Conservation (phyloP, 1,139 yeast species). For the Scheffersomyces quercinus region DNA sequence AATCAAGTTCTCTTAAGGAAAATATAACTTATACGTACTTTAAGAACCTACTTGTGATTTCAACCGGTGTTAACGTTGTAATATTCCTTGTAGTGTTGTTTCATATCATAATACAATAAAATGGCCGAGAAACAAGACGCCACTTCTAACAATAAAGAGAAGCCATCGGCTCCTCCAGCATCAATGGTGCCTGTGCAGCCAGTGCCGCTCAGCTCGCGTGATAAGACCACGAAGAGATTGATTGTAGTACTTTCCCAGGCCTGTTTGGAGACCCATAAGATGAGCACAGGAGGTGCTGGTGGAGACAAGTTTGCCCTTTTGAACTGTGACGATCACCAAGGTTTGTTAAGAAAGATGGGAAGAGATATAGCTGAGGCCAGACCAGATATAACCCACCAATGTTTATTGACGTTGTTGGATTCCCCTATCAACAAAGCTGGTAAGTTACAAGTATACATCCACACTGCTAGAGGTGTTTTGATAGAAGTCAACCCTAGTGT, state of each 20-base stretch:
- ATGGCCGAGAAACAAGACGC: constrained; percentile 26
- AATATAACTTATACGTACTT: no score
- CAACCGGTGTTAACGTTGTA: no score
- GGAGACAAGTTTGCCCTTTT: constrained; percentile 91
- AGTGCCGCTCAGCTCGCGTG: constrained; percentile 74
- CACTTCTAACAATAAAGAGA: constrained; percentile 23
- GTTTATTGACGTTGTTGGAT: constrained; percentile 87
- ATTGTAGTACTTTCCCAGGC: constrained; percentile 94
- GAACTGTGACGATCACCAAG: constrained; percentile 98
- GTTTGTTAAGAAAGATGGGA: constrained; percentile 90
- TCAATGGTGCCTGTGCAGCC: constrained; percentile 87
- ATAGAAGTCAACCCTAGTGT: constrained; percentile 96
- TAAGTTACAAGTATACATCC: constrained; percentile 91
- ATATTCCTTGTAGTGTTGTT: no score
- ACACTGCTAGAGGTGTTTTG: constrained; percentile 91
- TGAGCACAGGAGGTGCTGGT: constrained; percentile 70
- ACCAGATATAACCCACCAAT: constrained; percentile 96
- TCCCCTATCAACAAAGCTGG: constrained; percentile 98
- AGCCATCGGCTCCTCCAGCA: constrained; percentile 54
- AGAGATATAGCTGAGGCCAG: constrained; percentile 97
- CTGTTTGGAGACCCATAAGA: constrained; percentile 90
- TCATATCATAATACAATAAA: constrained; percentile 14
- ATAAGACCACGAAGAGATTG: constrained; percentile 78
- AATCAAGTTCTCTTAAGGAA: no score
- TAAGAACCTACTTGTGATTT: no score